phyloP scores from a whole-genome alignment of 306 rosid species.

The Castanea crenata region DNA sequence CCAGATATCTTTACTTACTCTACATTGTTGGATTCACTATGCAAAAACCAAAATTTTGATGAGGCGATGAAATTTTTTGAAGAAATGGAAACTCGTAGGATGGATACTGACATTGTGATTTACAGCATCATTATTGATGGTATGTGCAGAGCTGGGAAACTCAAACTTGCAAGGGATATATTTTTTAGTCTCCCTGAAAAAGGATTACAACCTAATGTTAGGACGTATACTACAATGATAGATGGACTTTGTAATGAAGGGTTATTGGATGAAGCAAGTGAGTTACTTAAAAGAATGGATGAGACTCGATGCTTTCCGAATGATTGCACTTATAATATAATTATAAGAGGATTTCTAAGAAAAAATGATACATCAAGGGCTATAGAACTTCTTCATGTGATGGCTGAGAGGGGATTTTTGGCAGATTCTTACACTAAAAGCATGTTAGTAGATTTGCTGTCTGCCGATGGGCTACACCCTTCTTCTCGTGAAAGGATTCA shows the following conservation, averaged over 20 bases:
- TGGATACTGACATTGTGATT: background rate
- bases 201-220: constrained; percentile 30
- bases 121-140: constrained; percentile 6
- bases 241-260: background rate
- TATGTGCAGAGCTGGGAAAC: constrained; percentile 12
- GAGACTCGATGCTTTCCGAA: background rate
- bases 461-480: no score
- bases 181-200: background rate
- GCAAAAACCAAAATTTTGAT: background rate
- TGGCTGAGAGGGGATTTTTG: background rate
- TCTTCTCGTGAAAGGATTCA: background rate
- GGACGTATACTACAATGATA: constrained; percentile 32
- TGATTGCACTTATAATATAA: background rate
- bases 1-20: background rate
- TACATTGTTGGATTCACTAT: background rate
- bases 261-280: no score
- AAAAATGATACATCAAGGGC: background rate
- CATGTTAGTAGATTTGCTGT: no score
- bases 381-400: background rate
- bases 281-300: no score
- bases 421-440: no score
- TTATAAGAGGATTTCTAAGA: background rate
- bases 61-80: background rate
- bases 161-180: background rate
- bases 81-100: background rate